Evolutionary conservation across 2,329 filamentous ascomycete species (phyloP).

Genomic region (Fusarium sarcochroum): DNA sequence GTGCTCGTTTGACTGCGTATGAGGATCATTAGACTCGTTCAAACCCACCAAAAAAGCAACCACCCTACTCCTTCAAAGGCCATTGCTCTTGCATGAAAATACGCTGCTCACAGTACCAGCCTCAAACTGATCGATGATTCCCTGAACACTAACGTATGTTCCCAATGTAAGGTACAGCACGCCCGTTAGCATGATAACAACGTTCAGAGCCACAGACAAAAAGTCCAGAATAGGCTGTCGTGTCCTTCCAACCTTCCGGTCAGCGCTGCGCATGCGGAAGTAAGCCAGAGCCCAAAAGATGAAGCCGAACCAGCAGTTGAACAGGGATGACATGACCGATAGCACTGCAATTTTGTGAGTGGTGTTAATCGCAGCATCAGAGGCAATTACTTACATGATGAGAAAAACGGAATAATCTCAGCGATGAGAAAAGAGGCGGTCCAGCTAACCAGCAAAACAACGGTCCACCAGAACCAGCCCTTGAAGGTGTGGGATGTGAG

Average conservation of each 20-base stretch:
- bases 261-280: slow-evolving; percentile 79
- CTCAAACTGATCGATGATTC: slow-evolving; percentile 81
- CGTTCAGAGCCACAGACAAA: slow-evolving; percentile 75
- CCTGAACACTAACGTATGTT: slow-evolving; percentile 83
- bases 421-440: slow-evolving; percentile 87
- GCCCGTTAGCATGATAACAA: slow-evolving; percentile 80
- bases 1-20: background rate
- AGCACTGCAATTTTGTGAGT: slow-evolving; percentile 59
- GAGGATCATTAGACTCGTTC: background rate
- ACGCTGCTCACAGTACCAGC: slow-evolving; percentile 75
- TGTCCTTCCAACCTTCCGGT: slow-evolving; percentile 66
- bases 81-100: slow-evolving; percentile 83
- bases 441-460: slow-evolving; percentile 79
- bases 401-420: slow-evolving; percentile 94
- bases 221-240: slow-evolving; percentile 65
- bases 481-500: slow-evolving; percentile 83
- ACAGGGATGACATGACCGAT: slow-evolving; percentile 84
- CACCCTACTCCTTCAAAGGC: slow-evolving; percentile 60
- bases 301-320: slow-evolving; percentile 94
- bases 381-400: slow-evolving; percentile 66
- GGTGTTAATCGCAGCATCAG: rapidly evolving
- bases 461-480: slow-evolving; percentile 84
- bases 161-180: slow-evolving; percentile 84
- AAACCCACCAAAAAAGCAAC: too few species aligned
- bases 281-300: slow-evolving; percentile 93